Base-by-base conservation (phyloP, 495 filamentous ascomycete species). In the Aspergillus panamensis region DNA sequence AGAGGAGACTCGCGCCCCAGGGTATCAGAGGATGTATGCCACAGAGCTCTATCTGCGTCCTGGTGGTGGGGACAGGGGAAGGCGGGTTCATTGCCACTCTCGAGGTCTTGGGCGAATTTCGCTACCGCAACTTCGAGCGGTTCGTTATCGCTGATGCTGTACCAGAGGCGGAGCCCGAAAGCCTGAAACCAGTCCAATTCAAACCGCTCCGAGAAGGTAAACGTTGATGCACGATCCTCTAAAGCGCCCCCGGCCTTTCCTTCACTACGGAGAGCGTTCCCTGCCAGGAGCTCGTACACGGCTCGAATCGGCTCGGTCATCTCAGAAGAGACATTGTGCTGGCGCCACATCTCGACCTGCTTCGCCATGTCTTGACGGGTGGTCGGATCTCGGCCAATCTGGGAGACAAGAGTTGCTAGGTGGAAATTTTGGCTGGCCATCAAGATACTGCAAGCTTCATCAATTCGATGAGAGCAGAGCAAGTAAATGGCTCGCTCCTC, bases 161-260 rank as follows among this genome's bases (percentile, higher is more conserved):
- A 97, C 85, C 88, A 96, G 8, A 97, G 79, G 48, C 92, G 84
- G 19, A 98, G 79, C 13, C 90, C 95, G 68, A 98, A 96, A 1
- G 91, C 87, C 62, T 94, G 91, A 70, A 87, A 83, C 94, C 94
- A 98, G 68, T 95, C 87, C 32, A 98, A 76, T 8, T 85, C 82
- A 65, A 97, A 98, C 14, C 84, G 83, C 59, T 88, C 80, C 5
- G 89, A 86, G 53, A 97, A 86, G 37, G 82, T 77, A 61, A 97
- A 96, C 1, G 84, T 84, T 14, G 81, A 80, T 8, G 86, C 81
- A 47, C 87, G 82, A 71, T 96, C 88, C 68, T 98, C 94, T 2
- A 84, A 62, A 8, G 79, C 83, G 50, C 83, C 84, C 6, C 61
- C 64, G 0, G 74, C 65, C 57, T 87, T 85, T 19, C 94, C 93